Conservation (phyloP, 495 filamentous ascomycete species). For the Thermochaetoides thermophila region DNA sequence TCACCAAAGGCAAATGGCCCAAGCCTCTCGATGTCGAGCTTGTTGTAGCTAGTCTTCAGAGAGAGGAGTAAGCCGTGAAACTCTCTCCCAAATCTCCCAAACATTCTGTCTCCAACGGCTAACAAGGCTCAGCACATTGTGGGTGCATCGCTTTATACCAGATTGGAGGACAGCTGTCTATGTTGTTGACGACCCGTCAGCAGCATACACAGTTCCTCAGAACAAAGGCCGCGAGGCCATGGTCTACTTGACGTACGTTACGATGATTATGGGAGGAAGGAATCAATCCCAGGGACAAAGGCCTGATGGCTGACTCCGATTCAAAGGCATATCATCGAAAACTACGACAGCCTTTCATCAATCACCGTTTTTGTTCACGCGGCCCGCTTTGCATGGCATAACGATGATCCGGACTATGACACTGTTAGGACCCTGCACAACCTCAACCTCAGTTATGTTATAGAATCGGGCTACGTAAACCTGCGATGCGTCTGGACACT, state of each 20-base stretch:
- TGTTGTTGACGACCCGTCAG: conserved; percentile 29
- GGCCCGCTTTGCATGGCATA: conserved; percentile 50
- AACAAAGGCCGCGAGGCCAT: conserved; percentile 53
- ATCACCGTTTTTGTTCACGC: conserved; percentile 48
- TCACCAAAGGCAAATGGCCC: no score
- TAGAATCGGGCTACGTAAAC: conserved; percentile 44
- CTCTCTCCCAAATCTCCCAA: no score
- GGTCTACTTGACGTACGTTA: conserved; percentile 47
- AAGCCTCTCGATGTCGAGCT: no score
- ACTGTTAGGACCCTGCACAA: conserved; percentile 32
- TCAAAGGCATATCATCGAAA: conserved; percentile 53
- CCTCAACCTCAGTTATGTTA: conserved; percentile 41
- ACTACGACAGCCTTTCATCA: conserved; percentile 45
- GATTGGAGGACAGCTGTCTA: conserved; percentile 33
- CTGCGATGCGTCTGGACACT: conserved; percentile 49
- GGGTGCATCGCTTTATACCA: conserved; percentile 21
- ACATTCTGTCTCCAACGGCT: no score
- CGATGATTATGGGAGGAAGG: no score
- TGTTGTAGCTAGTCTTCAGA: conserved; percentile 23
- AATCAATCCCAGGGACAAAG: no score
- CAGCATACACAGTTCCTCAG: conserved; percentile 27
- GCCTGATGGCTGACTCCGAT: no score
- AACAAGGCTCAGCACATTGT: conserved; percentile 22
- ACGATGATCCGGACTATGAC: conserved; percentile 39
- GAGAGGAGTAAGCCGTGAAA: no score